These are phyloP conservation scores for Pseudodiploospora longispora DNA, from an alignment of 2,329 filamentous ascomycete species.

Conservation along the genomic window DNA sequence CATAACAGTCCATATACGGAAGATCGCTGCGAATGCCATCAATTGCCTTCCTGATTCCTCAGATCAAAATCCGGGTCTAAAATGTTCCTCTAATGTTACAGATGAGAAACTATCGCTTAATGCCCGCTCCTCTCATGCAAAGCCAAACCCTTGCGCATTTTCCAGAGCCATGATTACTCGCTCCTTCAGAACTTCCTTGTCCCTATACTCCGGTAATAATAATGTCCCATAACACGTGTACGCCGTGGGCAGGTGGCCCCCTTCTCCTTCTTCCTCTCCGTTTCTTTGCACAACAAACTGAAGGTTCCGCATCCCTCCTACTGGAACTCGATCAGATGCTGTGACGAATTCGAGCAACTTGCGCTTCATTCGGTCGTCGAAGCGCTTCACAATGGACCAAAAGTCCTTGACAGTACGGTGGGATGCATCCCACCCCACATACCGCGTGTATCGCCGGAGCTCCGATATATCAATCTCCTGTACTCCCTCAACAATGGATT, in stretches of 20 bases:
- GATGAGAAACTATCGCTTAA: no score
- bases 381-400: slow-evolving; percentile 70
- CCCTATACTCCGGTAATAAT: slow-evolving; percentile 73
- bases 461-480: slow-evolving; percentile 71
- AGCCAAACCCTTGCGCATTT: slow-evolving; percentile 84
- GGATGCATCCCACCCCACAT: slow-evolving; percentile 69
- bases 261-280: slow-evolving; percentile 49
- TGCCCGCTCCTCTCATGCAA: slow-evolving; percentile 42
- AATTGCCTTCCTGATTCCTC: no score
- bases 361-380: slow-evolving; percentile 60
- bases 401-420: slow-evolving; percentile 70
- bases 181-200: slow-evolving; percentile 59
- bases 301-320: slow-evolving; percentile 74
- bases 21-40: no score
- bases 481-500: slow-evolving; percentile 73
- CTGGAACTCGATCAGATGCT: slow-evolving; percentile 80
- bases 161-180: slow-evolving; percentile 80
- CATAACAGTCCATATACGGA: no score
- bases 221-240: slow-evolving; percentile 91
- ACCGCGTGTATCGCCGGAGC: slow-evolving; percentile 62
- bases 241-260: slow-evolving; percentile 66
- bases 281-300: slow-evolving; percentile 79
- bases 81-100: no score
- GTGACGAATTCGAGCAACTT: slow-evolving; percentile 90
- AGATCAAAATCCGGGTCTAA: no score